Evolutionary conservation across 176 grass and related monocot species (phyloP).

Genomic region (Phoenix dactylifera): DNA sequence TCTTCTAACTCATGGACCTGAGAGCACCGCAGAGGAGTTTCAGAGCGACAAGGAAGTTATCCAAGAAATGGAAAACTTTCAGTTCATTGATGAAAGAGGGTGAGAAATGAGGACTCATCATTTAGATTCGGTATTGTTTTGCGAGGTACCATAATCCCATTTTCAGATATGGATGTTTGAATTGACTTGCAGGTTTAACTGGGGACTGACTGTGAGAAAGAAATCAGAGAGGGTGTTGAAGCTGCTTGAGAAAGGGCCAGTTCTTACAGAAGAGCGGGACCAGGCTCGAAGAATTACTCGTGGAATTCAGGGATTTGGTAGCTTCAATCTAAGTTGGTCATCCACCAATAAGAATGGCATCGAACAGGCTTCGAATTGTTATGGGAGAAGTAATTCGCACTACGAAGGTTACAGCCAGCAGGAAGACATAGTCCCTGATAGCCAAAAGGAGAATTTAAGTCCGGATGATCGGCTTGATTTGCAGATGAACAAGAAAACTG

Average conservation of each 20-base stretch:
- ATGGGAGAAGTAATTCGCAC: constrained; percentile 49
- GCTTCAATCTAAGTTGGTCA: constrained; percentile 49
- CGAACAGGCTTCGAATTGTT: constrained; percentile 7
- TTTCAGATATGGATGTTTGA: background rate
- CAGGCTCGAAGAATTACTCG: constrained; percentile 48
- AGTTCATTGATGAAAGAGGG: constrained; percentile 81
- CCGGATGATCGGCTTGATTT: background rate
- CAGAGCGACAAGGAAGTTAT: constrained; percentile 37
- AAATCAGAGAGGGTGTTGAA: constrained; percentile 74
- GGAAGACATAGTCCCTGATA: background rate
- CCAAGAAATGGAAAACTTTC: constrained; percentile 41
- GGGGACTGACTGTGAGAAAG: constrained; percentile 50
- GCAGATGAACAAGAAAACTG: background rate
- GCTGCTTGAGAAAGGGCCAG: constrained; percentile 61
- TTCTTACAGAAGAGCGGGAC: constrained; percentile 75
- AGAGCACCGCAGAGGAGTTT: constrained; percentile 60
- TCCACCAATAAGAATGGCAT: background rate
- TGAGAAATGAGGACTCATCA: background rate
- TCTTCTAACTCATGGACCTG: constrained; percentile 73
- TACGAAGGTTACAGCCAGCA: constrained; percentile 20
- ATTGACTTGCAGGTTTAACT: constrained; percentile 54
- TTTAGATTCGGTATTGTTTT: too few relatives aligned
- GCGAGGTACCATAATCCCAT: too few relatives aligned
- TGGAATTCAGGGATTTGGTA: constrained; percentile 77
- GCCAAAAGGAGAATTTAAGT: constrained; percentile 44